phyloP scores from a whole-genome alignment of 257 asterid genomes.

The Lavandula angustifolia region DNA sequence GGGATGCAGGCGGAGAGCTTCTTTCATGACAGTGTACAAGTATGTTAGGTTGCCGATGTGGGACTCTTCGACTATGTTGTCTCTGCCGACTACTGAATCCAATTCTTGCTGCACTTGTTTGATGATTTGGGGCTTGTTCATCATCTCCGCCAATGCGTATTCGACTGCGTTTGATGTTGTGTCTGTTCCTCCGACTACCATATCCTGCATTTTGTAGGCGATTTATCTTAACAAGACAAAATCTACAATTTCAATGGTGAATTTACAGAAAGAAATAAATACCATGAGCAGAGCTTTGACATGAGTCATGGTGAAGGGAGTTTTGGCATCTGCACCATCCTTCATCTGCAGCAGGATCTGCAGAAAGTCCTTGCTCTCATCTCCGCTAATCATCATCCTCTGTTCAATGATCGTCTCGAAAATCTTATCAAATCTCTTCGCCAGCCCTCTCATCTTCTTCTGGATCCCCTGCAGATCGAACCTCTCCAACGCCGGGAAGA shows the following conservation, averaged over 20 bases:
- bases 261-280: too few species aligned
- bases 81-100: slow-evolving; percentile 45
- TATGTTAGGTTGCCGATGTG: slow-evolving; percentile 55
- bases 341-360: slow-evolving; percentile 53
- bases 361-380: slow-evolving; percentile 56
- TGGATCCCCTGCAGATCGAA: slow-evolving; percentile 67
- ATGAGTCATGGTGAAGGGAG: slow-evolving; percentile 57
- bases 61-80: slow-evolving; percentile 60
- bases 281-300: slow-evolving; percentile 83
- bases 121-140: slow-evolving; percentile 55
- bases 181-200: slow-evolving; percentile 76
- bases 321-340: slow-evolving; percentile 53
- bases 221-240: too few species aligned
- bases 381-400: slow-evolving; percentile 34
- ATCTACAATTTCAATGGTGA: too few species aligned
- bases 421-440: slow-evolving; percentile 49
- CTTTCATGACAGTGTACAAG: slow-evolving; percentile 61
- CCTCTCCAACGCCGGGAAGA: slow-evolving; percentile 60
- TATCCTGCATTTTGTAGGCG: slow-evolving; percentile 31
- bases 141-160: slow-evolving; percentile 65
- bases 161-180: slow-evolving; percentile 69
- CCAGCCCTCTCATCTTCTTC: slow-evolving; percentile 53
- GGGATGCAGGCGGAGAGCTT: slow-evolving; percentile 63
- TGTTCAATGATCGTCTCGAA: slow-evolving; percentile 55
- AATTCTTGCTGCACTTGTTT: slow-evolving; percentile 52